Percentiles rank a stretch among this genome's conserved stretches.
Conservation (phyloP, 768 basidiomycete species). For the Vararia minispora region DNA sequence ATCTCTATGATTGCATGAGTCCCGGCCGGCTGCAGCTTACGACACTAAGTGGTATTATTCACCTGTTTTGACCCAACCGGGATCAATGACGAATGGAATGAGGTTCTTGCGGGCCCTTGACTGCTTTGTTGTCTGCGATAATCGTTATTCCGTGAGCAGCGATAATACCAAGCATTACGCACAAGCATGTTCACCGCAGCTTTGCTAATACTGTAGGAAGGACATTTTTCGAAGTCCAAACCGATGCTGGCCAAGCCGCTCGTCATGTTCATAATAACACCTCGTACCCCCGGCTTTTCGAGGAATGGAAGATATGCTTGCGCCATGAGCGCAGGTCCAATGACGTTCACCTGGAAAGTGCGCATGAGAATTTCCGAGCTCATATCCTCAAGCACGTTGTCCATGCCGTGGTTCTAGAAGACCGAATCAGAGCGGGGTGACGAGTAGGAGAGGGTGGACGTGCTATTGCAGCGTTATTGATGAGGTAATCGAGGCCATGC, state of each 20-base stretch:
- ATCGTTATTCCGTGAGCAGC: background rate
- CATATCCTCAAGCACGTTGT: no score
- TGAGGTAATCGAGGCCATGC: conserved; percentile 26
- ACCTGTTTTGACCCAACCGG: conserved; percentile 32
- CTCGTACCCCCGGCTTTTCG: conserved; percentile 20
- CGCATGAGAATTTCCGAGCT: conserved; percentile 15
- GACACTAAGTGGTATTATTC: background rate
- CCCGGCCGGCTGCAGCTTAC: no score
- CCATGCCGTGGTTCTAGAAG: no score
- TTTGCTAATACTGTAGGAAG: conserved; percentile 28
- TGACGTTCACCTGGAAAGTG: conserved; percentile 22
- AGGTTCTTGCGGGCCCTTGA: conserved; percentile 23
- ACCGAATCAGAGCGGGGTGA: no score
- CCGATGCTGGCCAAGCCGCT: conserved; percentile 24
- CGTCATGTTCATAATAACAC: conserved; percentile 25
- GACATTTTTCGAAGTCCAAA: conserved; percentile 14
- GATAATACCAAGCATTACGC: conserved; percentile 6
- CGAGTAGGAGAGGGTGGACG: no score
- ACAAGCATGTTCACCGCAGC: conserved; percentile 31
- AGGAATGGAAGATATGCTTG: conserved; percentile 25
- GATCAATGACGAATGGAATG: conserved; percentile 22
- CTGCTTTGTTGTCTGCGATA: conserved; percentile 26
- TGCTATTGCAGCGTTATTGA: conserved; percentile 30
- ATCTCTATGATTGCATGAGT: conserved; percentile 18
- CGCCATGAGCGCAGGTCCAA: conserved; percentile 25